Base-by-base conservation (phyloP, 179 eudicot genomes). In the Beta lomatogona region DNA sequence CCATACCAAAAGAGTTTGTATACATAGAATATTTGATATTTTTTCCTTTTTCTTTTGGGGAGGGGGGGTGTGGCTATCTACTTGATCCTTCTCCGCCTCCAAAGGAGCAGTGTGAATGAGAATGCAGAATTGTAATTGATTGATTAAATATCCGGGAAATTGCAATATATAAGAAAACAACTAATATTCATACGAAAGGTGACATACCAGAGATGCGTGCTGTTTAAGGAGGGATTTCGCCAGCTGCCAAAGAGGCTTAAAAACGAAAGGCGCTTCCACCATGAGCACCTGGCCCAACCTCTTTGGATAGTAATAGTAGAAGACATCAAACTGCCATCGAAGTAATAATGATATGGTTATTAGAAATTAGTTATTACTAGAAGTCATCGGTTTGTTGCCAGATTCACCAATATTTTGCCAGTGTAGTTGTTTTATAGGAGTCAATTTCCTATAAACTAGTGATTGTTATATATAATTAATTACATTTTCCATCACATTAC, bases 241-340 rank as follows among this genome's bases (percentile, higher is more conserved):
- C 48, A 95, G 80, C 83, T 91, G 91, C 98, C 99, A 95, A 70
- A 94, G 76, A 67, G 98, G 97, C 87, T 87, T 86, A 69, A 94
- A 95, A 52, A 95, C 86, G 76, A 94, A 95, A 21, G 99, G 99
- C 76, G 99, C 95, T 14, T 94, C 97, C 41, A 95, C 98, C 84
- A 95, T 91, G 13, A 95, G 91, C 66, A 95, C 92, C 83, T 92
- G 85, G 44, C 92, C 91, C 88, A 95, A 72, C 75, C 98, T 86
- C 85, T 79, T 89, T 31, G 99, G 99, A 81, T 95, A 95, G 90
- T 95, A 95, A 77, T 81, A 71, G 89, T 95, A 94, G 80, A 92
- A 92, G 31, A 93, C 91, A 79, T 95, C 98, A 86, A 95, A 91
- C 99, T 95, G 99, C 86, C 81, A 83, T 84, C 54, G 75, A 78